Conservation (phyloP, 345 rosid genomes). For the Eucalyptus erythrocorys region DNA sequence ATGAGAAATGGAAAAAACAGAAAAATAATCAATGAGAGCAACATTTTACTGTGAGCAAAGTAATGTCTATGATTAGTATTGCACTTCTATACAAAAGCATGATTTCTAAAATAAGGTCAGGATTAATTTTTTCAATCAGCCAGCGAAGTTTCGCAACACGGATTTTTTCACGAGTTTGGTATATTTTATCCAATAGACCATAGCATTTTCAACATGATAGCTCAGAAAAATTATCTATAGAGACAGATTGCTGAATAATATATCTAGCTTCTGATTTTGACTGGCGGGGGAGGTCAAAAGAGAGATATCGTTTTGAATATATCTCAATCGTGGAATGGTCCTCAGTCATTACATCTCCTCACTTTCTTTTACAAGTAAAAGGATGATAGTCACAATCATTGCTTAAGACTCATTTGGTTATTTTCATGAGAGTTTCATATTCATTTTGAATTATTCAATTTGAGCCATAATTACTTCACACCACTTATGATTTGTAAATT, state of each 20-base stretch:
- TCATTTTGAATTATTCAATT: background rate
- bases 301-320: background rate
- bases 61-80: background rate
- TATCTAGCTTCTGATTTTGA: background rate
- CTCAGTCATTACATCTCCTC: background rate
- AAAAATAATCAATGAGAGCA: background rate
- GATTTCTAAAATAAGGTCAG: background rate
- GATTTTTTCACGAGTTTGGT: background rate
- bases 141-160: background rate
- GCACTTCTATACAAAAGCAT: background rate
- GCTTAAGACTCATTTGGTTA: background rate
- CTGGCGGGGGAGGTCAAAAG: background rate
- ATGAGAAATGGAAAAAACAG: background rate
- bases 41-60: background rate
- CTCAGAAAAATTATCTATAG: background rate
- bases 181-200: background rate
- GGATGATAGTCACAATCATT: background rate
- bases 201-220: background rate
- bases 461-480: background rate
- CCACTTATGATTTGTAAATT: background rate
- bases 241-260: background rate
- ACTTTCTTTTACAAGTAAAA: background rate
- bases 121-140: background rate
- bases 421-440: background rate
- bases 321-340: background rate